Evolutionary conservation across 1,284 basidiomycete species (phyloP).

Genomic region (Exobasidium rhododendri): DNA sequence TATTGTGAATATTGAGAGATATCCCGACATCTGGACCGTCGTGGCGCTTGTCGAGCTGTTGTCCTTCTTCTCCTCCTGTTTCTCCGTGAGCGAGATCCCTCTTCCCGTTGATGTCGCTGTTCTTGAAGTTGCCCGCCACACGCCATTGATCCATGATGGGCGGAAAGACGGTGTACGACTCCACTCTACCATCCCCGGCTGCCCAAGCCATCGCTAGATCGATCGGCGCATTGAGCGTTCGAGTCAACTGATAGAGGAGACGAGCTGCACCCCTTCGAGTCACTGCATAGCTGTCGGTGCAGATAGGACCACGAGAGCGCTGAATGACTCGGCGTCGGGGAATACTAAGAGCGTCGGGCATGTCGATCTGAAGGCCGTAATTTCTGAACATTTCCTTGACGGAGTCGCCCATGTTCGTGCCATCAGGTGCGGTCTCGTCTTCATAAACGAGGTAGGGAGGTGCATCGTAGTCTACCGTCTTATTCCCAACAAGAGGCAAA

Average conservation of each 20-base stretch:
- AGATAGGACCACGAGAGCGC: neutral
- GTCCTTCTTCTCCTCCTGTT: no score
- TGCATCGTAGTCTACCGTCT: neutral
- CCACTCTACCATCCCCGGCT: neutral
- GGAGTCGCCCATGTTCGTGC: neutral
- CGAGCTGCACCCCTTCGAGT: neutral
- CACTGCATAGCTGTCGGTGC: neutral
- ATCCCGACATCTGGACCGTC: no score
- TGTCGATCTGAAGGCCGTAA: neutral
- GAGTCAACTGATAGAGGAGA: neutral
- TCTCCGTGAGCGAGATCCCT: no score
- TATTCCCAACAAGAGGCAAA: neutral
- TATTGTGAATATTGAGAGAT: no score
- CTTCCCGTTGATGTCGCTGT: neutral
- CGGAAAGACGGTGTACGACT: neutral
- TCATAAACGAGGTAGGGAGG: neutral
- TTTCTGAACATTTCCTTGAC: neutral
- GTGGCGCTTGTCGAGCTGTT: no score
- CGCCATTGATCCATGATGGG: conserved; percentile 1
- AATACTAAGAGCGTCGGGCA: neutral
- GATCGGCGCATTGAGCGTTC: neutral
- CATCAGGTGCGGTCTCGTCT: neutral
- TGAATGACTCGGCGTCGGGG: neutral
- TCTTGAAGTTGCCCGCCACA: neutral
- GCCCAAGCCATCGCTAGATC: neutral